Conservation (phyloP, 805 yeast species). For the Candida orba region DNA sequence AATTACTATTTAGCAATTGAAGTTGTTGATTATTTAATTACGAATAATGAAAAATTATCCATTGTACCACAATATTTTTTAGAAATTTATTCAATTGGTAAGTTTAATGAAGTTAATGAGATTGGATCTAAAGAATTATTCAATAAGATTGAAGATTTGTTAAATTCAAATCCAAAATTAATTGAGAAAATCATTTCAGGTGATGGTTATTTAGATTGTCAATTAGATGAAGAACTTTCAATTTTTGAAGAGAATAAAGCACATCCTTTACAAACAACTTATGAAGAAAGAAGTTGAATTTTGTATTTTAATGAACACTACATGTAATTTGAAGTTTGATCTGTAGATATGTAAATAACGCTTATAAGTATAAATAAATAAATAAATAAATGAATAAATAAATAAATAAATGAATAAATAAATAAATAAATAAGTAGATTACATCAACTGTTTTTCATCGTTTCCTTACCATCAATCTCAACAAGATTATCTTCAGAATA, state of each 20-base stretch:
- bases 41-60: constrained; percentile 70
- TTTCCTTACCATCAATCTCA: too few relatives aligned
- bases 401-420: too few relatives aligned
- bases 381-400: too few relatives aligned
- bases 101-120: constrained; percentile 16
- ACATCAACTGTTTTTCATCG: too few relatives aligned
- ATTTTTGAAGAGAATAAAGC: constrained; percentile 13
- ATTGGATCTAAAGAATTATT: constrained; percentile 34
- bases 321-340: too few relatives aligned
- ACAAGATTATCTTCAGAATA: constrained; percentile 9
- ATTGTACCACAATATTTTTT: constrained; percentile 59
- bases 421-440: not conserved
- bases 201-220: not conserved
- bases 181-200: constrained; percentile 7
- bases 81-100: constrained; percentile 17
- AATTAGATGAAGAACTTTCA: constrained; percentile 1
- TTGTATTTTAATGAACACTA: not conserved
- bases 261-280: constrained; percentile 9
- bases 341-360: too few relatives aligned
- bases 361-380: too few relatives aligned
- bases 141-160: constrained; percentile 24
- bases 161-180: constrained; percentile 21
- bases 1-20: constrained; percentile 86
- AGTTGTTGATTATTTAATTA: constrained; percentile 77
- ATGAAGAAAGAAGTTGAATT: constrained; percentile 5